phyloP scores from a whole-genome alignment of 805 yeast species.

The Nakazawaea ernobii region DNA sequence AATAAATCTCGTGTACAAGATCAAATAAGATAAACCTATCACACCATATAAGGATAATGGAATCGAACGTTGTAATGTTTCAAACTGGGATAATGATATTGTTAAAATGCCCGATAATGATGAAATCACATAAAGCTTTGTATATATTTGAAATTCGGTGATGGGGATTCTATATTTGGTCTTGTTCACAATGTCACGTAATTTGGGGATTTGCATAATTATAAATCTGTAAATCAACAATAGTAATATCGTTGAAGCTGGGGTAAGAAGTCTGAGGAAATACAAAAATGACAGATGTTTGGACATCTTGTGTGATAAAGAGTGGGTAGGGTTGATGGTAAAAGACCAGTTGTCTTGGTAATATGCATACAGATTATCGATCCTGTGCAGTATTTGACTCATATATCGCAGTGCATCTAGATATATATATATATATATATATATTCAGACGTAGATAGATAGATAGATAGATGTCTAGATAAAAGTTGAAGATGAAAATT shows the following conservation, averaged over 20 bases:
- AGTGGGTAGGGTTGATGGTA: no score
- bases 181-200: constrained; percentile 1
- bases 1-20: not conserved
- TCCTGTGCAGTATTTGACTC: no score
- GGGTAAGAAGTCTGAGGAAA: not conserved
- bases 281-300: not conserved
- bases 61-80: not conserved
- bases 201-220: constrained; percentile 7
- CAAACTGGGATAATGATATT: not conserved
- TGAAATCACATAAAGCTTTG: constrained; percentile 7
- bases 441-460: no score
- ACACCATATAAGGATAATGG: not conserved
- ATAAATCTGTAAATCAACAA: constrained; percentile 2
- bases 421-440: no score
- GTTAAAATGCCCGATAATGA: constrained; percentile 4
- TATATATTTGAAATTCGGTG: constrained; percentile 9
- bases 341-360: no score
- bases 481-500: no score
- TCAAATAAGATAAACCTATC: not conserved
- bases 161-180: constrained; percentile 7
- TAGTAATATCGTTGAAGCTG: not conserved
- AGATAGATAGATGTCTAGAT: no score
- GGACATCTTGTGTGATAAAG: no score
- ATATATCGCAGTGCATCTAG: no score
- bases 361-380: no score